Evolutionary conservation across 2,329 filamentous ascomycete genomes (phyloP).

Genomic region (Fusarium staphyleae): DNA sequence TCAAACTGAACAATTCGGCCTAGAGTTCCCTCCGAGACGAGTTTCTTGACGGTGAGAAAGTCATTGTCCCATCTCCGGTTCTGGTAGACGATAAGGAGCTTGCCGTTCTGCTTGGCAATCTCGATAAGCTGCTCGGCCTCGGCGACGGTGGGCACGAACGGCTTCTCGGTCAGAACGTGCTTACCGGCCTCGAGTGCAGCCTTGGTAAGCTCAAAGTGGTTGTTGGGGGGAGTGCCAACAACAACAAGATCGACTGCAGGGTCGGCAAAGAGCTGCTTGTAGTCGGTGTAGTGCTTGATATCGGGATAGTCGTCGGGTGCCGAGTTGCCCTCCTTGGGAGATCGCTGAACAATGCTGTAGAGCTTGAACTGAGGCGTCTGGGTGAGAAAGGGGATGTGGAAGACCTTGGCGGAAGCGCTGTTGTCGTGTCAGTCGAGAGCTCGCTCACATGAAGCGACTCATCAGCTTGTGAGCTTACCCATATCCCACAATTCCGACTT

Average conservation of each 20-base stretch:
- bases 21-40: slow-evolving; percentile 65
- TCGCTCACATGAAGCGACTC: slow-evolving; percentile 10
- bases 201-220: slow-evolving; percentile 71
- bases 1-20: slow-evolving; percentile 80
- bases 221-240: slow-evolving; percentile 74
- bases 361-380: slow-evolving; percentile 70
- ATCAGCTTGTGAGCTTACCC: slow-evolving; percentile 50
- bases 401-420: slow-evolving; percentile 74
- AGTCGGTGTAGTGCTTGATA: slow-evolving; percentile 68
- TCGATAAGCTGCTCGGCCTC: slow-evolving; percentile 70
- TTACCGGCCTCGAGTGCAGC: slow-evolving; percentile 73
- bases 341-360: slow-evolving; percentile 78
- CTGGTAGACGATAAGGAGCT: slow-evolving; percentile 73
- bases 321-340: slow-evolving; percentile 68
- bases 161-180: slow-evolving; percentile 84
- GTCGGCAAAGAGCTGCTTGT: slow-evolving; percentile 71
- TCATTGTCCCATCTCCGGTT: slow-evolving; percentile 82
- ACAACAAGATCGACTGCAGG: slow-evolving; percentile 71
- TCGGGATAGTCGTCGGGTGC: slow-evolving; percentile 72
- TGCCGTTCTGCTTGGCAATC: slow-evolving; percentile 58
- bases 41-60: slow-evolving; percentile 72
- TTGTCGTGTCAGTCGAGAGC: slow-evolving; percentile 25
- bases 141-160: slow-evolving; percentile 74
- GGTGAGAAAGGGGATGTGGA: slow-evolving; percentile 81
- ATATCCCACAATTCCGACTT: slow-evolving; percentile 60